Conservation (phyloP, 1,284 basidiomycete species). For the Papiliotrema terrestris region DNA sequence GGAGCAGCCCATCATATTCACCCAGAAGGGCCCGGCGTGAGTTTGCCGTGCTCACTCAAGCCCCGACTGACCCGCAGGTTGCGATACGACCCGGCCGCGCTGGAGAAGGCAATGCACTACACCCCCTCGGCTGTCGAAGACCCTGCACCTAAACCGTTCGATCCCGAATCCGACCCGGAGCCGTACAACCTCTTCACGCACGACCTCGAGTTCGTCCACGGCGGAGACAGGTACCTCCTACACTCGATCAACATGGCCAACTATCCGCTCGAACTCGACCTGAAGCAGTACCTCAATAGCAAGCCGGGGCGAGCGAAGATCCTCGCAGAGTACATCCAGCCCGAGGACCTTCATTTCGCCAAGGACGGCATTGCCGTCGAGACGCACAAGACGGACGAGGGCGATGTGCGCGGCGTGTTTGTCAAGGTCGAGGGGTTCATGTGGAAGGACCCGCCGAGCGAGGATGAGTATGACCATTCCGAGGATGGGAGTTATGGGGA, state of each 20-base stretch:
- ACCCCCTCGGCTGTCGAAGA: background rate
- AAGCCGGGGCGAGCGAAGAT: background rate
- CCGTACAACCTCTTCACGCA: constrained; percentile 3
- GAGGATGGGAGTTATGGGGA: background rate
- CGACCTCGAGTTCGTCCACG: constrained; percentile 1
- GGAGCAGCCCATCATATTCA: background rate
- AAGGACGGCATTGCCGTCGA: constrained; percentile 1
- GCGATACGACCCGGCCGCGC: background rate
- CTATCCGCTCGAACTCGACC: background rate
- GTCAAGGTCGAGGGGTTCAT: background rate
- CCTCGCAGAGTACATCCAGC: background rate
- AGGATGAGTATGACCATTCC: background rate
- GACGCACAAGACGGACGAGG: background rate
- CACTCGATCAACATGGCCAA: background rate
- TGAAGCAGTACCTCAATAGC: background rate
- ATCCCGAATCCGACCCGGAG: background rate
- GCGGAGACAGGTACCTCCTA: background rate
- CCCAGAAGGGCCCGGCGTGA: background rate
- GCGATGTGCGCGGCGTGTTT: background rate
- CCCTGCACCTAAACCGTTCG: background rate
- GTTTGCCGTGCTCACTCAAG: background rate
- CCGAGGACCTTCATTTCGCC: background rate
- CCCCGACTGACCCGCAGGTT: background rate
- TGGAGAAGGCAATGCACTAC: background rate
- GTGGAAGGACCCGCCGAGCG: background rate